Evolutionary conservation across 805 yeast genomes (phyloP).

Genomic region (Cyberlindnera amylophila): DNA sequence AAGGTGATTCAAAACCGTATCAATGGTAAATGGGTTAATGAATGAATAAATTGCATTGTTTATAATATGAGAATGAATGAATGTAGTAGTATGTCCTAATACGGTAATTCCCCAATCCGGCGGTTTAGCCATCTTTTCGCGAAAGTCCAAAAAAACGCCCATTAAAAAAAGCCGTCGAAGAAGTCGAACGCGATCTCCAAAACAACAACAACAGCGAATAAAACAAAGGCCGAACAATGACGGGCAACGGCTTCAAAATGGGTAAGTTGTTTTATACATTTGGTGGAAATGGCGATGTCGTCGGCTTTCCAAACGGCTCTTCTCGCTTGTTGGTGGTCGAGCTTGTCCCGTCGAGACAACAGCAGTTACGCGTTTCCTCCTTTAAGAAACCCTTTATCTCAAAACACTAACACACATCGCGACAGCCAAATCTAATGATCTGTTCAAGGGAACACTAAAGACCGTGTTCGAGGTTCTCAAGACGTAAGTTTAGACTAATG

Average conservation of each 20-base stretch:
- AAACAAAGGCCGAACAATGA: slow-evolving; percentile 1
- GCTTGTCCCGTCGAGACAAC: no score
- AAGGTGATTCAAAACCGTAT: slow-evolving; percentile 70
- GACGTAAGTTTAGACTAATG: slow-evolving; percentile 2
- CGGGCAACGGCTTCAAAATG: slow-evolving; percentile 8
- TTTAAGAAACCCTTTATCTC: background rate
- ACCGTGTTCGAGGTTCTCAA: slow-evolving; percentile 4
- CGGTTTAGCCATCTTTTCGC: background rate
- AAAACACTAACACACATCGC: slow-evolving; percentile 10
- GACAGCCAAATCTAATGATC: slow-evolving; percentile 7
- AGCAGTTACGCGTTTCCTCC: background rate
- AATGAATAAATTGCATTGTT: slow-evolving; percentile 13
- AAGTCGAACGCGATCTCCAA: slow-evolving; percentile 2
- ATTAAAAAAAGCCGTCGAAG: background rate
- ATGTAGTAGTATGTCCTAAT: background rate
- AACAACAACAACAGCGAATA: background rate
- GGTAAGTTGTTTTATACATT: slow-evolving; percentile 8
- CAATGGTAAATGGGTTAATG: slow-evolving; percentile 62
- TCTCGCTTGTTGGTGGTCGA: no score
- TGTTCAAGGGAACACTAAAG: slow-evolving; percentile 10
- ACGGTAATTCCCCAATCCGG: background rate
- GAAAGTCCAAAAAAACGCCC: background rate
- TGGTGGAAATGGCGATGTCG: no score
- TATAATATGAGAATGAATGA: background rate
- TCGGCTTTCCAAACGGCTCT: no score